phyloP scores from a whole-genome alignment of 1,284 basidiomycete genomes.

The Rhodotorula sp. region DNA sequence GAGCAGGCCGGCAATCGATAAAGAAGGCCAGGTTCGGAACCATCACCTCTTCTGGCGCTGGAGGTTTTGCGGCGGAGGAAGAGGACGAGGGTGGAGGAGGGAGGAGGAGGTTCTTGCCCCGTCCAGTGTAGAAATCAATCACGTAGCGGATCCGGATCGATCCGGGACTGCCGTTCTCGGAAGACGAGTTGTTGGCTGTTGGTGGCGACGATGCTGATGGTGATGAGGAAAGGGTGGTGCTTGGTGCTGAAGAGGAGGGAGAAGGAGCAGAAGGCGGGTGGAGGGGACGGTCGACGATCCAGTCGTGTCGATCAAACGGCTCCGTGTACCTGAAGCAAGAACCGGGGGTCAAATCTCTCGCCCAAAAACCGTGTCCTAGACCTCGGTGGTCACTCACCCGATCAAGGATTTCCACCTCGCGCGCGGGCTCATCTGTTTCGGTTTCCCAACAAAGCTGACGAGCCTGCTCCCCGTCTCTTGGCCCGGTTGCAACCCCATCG shows the following conservation, averaged over 20 bases:
- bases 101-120: slow-evolving; percentile 51
- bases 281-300: slow-evolving; percentile 76
- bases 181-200: neutral
- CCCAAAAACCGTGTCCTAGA: neutral
- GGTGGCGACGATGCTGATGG: neutral
- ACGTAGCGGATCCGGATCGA: slow-evolving; percentile 87
- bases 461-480: slow-evolving; percentile 58
- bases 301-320: slow-evolving; percentile 97
- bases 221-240: neutral
- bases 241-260: neutral
- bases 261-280: slow-evolving; percentile 2
- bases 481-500: slow-evolving; percentile 60
- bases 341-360: slow-evolving; percentile 3
- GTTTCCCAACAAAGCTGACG: slow-evolving; percentile 80
- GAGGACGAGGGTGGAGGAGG: slow-evolving; percentile 48
- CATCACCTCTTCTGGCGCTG: slow-evolving; percentile 48
- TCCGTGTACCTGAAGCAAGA: slow-evolving; percentile 68
- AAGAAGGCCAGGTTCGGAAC: slow-evolving; percentile 66
- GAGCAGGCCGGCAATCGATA: slow-evolving; percentile 88
- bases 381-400: slow-evolving; percentile 64
- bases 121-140: slow-evolving; percentile 98
- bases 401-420: slow-evolving; percentile 78
- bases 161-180: slow-evolving; percentile 9
- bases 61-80: neutral
- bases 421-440: slow-evolving; percentile 70